phyloP scores from a whole-genome alignment of 2,329 filamentous ascomycete species.

The Fusarium tupiense region DNA sequence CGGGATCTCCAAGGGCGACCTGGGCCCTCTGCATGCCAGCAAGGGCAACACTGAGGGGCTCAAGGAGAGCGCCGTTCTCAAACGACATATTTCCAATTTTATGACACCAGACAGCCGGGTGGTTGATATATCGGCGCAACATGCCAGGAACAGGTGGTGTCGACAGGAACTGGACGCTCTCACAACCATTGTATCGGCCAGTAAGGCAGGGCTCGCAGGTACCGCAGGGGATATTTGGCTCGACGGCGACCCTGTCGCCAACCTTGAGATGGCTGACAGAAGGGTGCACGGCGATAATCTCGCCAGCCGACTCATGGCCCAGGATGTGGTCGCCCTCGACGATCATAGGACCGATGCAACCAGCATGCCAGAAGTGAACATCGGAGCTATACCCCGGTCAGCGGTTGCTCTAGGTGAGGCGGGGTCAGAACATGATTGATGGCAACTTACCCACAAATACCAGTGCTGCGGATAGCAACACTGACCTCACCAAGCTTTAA shows the following conservation, averaged over 20 bases:
- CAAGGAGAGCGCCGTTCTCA: slow-evolving; percentile 89
- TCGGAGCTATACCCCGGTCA: slow-evolving; percentile 71
- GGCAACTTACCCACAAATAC: slow-evolving; percentile 83
- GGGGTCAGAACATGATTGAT: background rate
- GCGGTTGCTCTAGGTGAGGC: slow-evolving; percentile 10
- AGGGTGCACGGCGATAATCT: slow-evolving; percentile 82
- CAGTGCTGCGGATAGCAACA: slow-evolving; percentile 89
- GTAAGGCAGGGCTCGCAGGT: slow-evolving; percentile 91
- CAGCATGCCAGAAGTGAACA: slow-evolving; percentile 97
- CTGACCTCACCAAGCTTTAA: slow-evolving; percentile 87
- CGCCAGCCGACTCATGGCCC: slow-evolving; percentile 91
- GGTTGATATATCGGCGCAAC: slow-evolving; percentile 91
- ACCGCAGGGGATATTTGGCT: slow-evolving; percentile 93
- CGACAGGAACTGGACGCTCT: slow-evolving; percentile 84
- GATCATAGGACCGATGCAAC: slow-evolving; percentile 96
- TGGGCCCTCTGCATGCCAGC: slow-evolving; percentile 87
- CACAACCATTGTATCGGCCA: slow-evolving; percentile 95
- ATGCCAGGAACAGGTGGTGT: slow-evolving; percentile 91
- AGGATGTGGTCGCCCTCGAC: slow-evolving; percentile 89
- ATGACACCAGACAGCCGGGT: slow-evolving; percentile 94
- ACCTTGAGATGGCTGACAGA: slow-evolving; percentile 81
- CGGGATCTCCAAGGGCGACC: slow-evolving; percentile 84
- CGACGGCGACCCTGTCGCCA: slow-evolving; percentile 91
- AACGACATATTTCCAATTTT: slow-evolving; percentile 93
- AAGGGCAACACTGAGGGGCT: slow-evolving; percentile 89